Conservation (phyloP, 352 stramenopile genomes). For the Pythium sp. region DNA sequence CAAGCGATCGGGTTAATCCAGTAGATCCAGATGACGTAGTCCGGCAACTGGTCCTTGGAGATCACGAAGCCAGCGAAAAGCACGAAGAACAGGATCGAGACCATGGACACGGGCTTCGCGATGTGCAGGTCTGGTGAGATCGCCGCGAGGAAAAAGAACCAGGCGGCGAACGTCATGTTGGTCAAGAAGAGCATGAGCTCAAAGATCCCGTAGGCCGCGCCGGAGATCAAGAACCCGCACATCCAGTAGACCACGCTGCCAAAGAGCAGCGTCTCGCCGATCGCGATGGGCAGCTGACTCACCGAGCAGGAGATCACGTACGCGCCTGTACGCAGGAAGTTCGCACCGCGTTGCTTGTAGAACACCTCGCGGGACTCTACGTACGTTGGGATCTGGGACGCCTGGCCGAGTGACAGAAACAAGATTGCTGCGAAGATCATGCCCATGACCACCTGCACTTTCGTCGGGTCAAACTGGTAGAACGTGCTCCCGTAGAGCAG, state of each 20-base stretch:
- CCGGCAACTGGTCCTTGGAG: slow-evolving; percentile 25
- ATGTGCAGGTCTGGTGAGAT: slow-evolving; percentile 20
- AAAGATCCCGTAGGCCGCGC: slow-evolving; percentile 31
- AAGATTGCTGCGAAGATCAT: slow-evolving; percentile 65
- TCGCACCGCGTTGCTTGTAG: slow-evolving; percentile 61
- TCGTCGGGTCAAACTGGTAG: slow-evolving; percentile 24
- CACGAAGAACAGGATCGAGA: slow-evolving; percentile 27
- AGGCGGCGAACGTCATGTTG: slow-evolving; percentile 21
- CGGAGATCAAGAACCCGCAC: slow-evolving; percentile 38
- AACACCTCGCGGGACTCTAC: slow-evolving; percentile 46
- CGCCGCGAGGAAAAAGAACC: slow-evolving; percentile 27
- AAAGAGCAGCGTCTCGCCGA: slow-evolving; percentile 58
- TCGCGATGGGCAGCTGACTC: slow-evolving; percentile 23
- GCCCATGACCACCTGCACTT: slow-evolving; percentile 30
- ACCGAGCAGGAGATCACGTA: slow-evolving; percentile 46
- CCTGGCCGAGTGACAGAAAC: slow-evolving; percentile 54
- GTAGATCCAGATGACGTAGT: slow-evolving; percentile 37
- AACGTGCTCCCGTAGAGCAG: slow-evolving; percentile 26
- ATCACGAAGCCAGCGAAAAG: slow-evolving; percentile 37
- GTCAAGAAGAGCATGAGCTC: slow-evolving; percentile 47
- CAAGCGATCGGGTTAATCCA: slow-evolving; percentile 38
- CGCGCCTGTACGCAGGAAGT: slow-evolving; percentile 58
- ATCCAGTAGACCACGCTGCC: slow-evolving; percentile 72
- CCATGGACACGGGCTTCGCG: slow-evolving; percentile 27
- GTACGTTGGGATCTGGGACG: slow-evolving; percentile 59